Evolutionary conservation across 2,329 filamentous ascomycete genomes (phyloP).

Genomic region (Colletotrichum neosansevieriae): DNA sequence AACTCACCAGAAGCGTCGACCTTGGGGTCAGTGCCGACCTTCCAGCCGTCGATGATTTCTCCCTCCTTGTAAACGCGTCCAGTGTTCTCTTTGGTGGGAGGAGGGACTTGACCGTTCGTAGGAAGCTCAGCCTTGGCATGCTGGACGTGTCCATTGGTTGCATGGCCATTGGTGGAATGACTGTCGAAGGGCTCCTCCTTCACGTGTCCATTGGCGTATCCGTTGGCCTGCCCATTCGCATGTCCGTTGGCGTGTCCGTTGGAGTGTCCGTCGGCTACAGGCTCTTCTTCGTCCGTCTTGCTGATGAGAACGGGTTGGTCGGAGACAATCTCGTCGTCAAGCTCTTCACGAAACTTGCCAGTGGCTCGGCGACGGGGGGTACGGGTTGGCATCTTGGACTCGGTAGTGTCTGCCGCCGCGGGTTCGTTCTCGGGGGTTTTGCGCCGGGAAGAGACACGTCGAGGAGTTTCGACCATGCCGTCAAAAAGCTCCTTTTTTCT

Average conservation of each 20-base stretch:
- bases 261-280: not conserved
- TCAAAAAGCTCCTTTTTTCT: conserved; percentile 73
- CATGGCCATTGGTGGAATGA: conserved; percentile 31
- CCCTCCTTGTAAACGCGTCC: conserved; percentile 39
- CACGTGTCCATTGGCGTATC: conserved; percentile 42
- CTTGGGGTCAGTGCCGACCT: conserved; percentile 70
- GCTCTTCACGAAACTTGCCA: conserved; percentile 63
- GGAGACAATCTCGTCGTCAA: conserved; percentile 53
- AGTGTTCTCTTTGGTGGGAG: conserved; percentile 19
- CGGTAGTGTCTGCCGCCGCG: conserved; percentile 27
- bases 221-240: conserved; percentile 44
- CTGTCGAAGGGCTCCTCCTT: conserved; percentile 42
- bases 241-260: conserved; percentile 48
- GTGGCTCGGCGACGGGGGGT: conserved; percentile 59
- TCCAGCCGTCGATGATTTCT: conserved; percentile 67
- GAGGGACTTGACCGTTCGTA: conserved; percentile 22
- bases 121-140: conserved; percentile 9
- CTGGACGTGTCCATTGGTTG: conserved; percentile 40
- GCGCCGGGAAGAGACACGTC: conserved; percentile 59
- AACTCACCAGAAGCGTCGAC: conserved; percentile 73
- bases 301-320: conserved; percentile 48
- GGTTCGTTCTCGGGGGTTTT: conserved; percentile 55
- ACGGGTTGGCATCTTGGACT: conserved; percentile 42
- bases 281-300: conserved; percentile 15
- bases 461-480: conserved; percentile 71